Conservation (phyloP, 805 yeast genomes). For the Maudiozyma saulgeensis region DNA sequence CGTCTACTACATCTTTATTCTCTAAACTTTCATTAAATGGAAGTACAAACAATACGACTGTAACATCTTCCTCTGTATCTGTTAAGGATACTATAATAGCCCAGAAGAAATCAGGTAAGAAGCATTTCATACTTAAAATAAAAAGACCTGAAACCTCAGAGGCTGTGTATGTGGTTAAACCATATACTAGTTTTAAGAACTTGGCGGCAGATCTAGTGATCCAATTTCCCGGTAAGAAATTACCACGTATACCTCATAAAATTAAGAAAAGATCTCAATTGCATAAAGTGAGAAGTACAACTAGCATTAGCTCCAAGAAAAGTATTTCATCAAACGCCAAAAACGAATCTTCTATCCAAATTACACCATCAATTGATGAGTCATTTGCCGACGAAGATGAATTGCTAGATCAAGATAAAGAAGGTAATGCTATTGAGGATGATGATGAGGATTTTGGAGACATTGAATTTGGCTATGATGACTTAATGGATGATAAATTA, state of each 20-base stretch:
- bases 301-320: conserved; percentile 1
- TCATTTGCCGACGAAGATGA: conserved; percentile 2
- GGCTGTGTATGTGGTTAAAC: conserved; percentile 42
- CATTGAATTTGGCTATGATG: conserved; percentile 12
- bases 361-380: conserved; percentile 2
- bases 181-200: conserved; percentile 58
- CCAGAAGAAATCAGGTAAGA: conserved; percentile 1
- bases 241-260: conserved; percentile 52
- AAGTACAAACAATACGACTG: conserved; percentile 6
- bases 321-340: neutral
- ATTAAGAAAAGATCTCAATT: conserved; percentile 28
- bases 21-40: conserved; percentile 18
- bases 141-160: conserved; percentile 25
- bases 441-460: conserved; percentile 7
- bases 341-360: neutral
- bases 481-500: conserved; percentile 61
- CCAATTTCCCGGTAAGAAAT: conserved; percentile 58
- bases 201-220: conserved; percentile 45
- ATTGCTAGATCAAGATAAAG: conserved; percentile 5
- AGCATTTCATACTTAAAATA: conserved; percentile 42
- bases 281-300: neutral
- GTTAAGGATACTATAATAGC: neutral
- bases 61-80: neutral
- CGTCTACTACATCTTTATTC: conserved; percentile 17
- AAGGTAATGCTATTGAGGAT: conserved; percentile 6